Base-by-base conservation (phyloP, 225 moss, liverwort and hornwort genomes). In the Takakia lepidozioides region DNA sequence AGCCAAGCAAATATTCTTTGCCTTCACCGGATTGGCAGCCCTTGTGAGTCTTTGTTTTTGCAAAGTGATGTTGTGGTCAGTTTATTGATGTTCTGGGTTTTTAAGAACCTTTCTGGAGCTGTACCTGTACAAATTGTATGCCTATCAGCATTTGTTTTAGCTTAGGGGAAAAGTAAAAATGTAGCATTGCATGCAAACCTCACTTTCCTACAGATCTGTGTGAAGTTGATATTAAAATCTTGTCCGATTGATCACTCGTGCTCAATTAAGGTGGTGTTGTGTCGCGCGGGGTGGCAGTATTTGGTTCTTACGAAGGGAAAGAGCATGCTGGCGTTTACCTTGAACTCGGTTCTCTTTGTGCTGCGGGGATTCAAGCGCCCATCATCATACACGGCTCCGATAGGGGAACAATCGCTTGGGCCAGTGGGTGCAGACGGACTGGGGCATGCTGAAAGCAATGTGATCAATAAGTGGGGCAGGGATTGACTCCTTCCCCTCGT, bases 391-490 rank as follows among this genome's bases (percentile, higher is more conserved):
- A 46, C 61, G 8, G 56, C 69, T 30, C 60, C 78, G 10, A n/a
- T n/a, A n/a, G n/a, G n/a, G n/a, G n/a, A n/a, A n/a, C 58, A 64
- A 19, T 46, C 58, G 23, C 46, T 27, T 6, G 52, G 63, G 8
- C 58, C 70, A 34, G 40, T 46, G 19, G 64, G 57, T 18, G 24
- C 46, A 44, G 67, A 73, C 43, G 71, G 76, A 14, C 60, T 72
- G 50, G 89, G 76, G 32, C 62, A 71, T 49, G 89, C 86, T 7
- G 98, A 91, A 64, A 63, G 79, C 26, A 82, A 78, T 53, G 98
- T 98, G 20, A 87, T 80, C 24, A 76, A 43, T 46, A 98, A 98
- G 69, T 98, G 98, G 98, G 91, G 98, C 38, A 87, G 63, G 53
- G 98, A 98, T 43, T 83, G 47, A 76, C n/a, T n/a, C n/a, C n/a